Evolutionary conservation across 768 basidiomycete genomes (phyloP), one percentile per base, ranked within the genome.

Genomic region (Suillus paluster): DNA sequence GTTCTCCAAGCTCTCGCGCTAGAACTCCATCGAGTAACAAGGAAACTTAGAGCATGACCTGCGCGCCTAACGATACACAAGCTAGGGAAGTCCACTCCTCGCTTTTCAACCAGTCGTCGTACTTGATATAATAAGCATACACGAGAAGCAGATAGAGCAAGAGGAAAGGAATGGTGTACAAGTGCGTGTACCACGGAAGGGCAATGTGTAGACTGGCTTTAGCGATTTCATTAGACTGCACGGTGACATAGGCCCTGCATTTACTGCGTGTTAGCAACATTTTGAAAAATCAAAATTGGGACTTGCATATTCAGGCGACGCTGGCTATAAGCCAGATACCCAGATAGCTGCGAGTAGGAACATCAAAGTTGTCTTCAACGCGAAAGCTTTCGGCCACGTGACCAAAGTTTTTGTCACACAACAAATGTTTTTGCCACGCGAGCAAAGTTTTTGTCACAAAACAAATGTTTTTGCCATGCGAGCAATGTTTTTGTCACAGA

Each of bases 41-140:
- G 80, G 76, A 95, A 99, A 70, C 92, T 95, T 60, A 99, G 83
- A 4, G 95, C 94, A 74, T 99, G 97, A 2, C 91, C 87, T 7
- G n/a, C n/a, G 86, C 90, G 23, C 92, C 92, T 9, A 99, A 84
- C 4, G 87, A 77, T 15, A 96, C 89, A 66, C 91, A 95, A 42
- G 91, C 92, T 23, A 99, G 84, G 73, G 99, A 99, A 0, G 97
- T 97, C 96, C 96, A 99, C 74, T 99, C 97, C 77, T 97, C 95
- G 61, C 92, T 93, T 70, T 89, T 84, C 59, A 98, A 79, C 91
- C 93, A 97, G 64, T 88, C 79, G 69, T 97, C 93, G 75, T 98
- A 97, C 75, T 85, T 89, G 76, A 95, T 75, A 69, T 90, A 93
- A 81, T 98, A 99, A 21, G 95, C 90, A 74, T 97, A 97, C 30